These are phyloP conservation scores for Guillardia theta DNA, from an alignment of 78 protist species.

Conservation along the genomic window DNA sequence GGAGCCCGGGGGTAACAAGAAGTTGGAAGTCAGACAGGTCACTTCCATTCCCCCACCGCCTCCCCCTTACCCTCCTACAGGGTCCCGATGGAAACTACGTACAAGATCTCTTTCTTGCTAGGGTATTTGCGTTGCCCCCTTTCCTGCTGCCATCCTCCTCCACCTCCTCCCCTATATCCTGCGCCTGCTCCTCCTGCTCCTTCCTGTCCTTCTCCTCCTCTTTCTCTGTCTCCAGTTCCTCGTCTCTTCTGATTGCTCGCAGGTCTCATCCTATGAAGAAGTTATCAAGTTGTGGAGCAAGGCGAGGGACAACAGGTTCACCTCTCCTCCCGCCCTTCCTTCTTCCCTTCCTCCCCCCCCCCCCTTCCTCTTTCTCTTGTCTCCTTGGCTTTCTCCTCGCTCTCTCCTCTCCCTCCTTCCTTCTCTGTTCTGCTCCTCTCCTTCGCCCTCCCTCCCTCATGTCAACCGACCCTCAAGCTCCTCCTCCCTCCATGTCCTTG, in stretches of 20 bases:
- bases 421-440: no score
- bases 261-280: not conserved
- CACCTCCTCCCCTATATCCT: not conserved
- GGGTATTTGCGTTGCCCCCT: not conserved
- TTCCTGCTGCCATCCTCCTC: not conserved
- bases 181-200: not conserved
- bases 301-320: not conserved
- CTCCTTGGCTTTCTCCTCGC: no score
- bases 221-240: not conserved
- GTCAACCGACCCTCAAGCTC: no score
- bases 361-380: no score
- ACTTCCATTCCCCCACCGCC: not conserved
- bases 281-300: not conserved
- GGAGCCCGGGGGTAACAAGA: not conserved
- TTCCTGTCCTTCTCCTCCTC: not conserved
- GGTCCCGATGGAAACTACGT: conserved; percentile 37
- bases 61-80: not conserved
- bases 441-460: no score
- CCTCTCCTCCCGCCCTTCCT: no score
- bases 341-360: no score
- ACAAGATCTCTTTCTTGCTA: not conserved
- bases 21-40: not conserved
- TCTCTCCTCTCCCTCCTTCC: no score
- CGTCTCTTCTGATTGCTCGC: not conserved
- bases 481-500: no score